These are phyloP conservation scores for Chernovozyma aurita DNA, from an alignment of 1,139 yeast genomes.

Conservation along the genomic window DNA sequence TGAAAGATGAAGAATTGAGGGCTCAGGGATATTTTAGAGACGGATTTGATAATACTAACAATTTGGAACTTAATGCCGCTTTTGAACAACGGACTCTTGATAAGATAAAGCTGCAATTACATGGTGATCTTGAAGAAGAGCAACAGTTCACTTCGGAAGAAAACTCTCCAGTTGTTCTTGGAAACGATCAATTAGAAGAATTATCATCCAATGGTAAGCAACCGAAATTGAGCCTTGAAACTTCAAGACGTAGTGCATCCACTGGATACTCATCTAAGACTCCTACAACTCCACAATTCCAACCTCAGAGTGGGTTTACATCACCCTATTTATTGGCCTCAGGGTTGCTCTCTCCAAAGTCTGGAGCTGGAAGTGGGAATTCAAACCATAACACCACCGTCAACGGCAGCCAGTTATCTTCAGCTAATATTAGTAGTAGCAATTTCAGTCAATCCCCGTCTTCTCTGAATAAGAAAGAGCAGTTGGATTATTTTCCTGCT, in stretches of 20 bases:
- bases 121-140: conserved; percentile 2
- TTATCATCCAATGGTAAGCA: conserved; percentile 19
- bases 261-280: conserved; percentile 12
- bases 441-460: conserved; percentile 8
- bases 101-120: not conserved
- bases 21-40: conserved; percentile 34
- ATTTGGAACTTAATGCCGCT: not conserved
- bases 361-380: conserved; percentile 12
- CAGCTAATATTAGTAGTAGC: conserved; percentile 1
- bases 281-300: conserved; percentile 29
- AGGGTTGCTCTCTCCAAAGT: conserved; percentile 49
- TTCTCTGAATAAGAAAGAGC: not conserved
- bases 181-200: conserved; percentile 23
- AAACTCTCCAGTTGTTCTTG: conserved; percentile 23
- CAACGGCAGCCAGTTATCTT: not conserved
- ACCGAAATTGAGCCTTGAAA: conserved; percentile 35
- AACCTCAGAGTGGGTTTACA: conserved; percentile 42
- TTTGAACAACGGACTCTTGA: not conserved
- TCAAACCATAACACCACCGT: not conserved
- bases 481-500: conserved; percentile 3
- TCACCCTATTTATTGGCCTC: conserved; percentile 61
- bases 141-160: conserved; percentile 15
- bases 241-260: conserved; percentile 11
- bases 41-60: conserved; percentile 16
- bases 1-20: conserved; percentile 53